Conservation (phyloP, 2,329 filamentous ascomycete genomes). For the Colletotrichum simmondsii region DNA sequence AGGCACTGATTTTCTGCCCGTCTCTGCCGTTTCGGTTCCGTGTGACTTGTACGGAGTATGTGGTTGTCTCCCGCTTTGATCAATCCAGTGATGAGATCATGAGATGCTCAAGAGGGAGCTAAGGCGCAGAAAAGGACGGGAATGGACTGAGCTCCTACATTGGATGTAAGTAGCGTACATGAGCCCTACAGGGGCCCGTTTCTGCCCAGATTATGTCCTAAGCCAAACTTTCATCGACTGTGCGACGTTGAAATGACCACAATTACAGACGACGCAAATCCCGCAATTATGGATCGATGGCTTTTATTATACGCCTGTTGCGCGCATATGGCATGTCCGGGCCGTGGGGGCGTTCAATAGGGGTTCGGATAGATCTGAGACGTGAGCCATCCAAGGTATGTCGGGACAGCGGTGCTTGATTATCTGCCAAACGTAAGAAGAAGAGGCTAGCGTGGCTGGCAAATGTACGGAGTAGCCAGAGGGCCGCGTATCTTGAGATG, state of each 20-base stretch:
- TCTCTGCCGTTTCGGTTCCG: background rate
- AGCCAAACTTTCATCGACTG: background rate
- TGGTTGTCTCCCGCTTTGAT: background rate
- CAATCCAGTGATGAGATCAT: background rate
- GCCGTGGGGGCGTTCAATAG: slow-evolving; percentile 11
- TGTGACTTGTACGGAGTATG: background rate
- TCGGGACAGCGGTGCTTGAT: slow-evolving; percentile 5
- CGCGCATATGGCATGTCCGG: background rate
- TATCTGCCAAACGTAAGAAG: background rate
- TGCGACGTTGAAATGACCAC: slow-evolving; percentile 16
- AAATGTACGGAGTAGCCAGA: background rate
- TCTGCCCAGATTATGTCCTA: slow-evolving; percentile 6
- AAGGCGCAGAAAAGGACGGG: background rate
- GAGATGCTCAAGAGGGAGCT: background rate
- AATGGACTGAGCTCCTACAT: background rate
- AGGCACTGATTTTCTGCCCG: background rate
- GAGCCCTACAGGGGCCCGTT: background rate
- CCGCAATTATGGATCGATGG: slow-evolving; percentile 6
- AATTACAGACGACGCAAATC: slow-evolving; percentile 19
- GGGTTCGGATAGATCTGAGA: slow-evolving; percentile 28
- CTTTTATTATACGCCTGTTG: slow-evolving; percentile 5
- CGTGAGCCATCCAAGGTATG: background rate
- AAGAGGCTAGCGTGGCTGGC: background rate
- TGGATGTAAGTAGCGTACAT: background rate
- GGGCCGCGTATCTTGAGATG: background rate